Base-by-base conservation (phyloP, 176 grass and related monocot species). In the Olyra latifolia region DNA sequence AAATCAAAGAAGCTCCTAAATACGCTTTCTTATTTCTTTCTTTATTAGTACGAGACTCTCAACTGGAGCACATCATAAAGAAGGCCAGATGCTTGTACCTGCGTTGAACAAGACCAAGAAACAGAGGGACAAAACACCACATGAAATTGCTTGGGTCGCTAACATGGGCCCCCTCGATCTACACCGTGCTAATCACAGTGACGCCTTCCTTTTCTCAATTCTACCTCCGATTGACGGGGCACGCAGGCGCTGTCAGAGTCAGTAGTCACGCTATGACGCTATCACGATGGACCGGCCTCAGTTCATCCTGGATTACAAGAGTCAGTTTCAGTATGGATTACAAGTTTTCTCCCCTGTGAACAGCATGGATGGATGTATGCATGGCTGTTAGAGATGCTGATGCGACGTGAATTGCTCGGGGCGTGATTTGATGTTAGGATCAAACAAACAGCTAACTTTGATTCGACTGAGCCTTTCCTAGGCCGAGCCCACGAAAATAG, bases 271-370 rank as follows among this genome's bases (percentile, higher is more conserved):
- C n/a, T n/a, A n/a, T n/a, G 58, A 83, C 32, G 27, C 49, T 83
- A 75, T 69, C 71, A 54, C 25, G 80, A 56, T 63, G 17, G 20
- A 62, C 56, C 71, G n/a, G n/a, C 5, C 32, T 81, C 41, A 29
- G 47, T 76, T 81, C 52, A 80, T 70, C 81, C 80, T 87, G 76
- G 48, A 84, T 70, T 89, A 24, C 70, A 80, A 87, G 53, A 70
- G 52, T 70, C 61, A 76, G 38, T 86, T 83, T 87, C 39, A 83
- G 74, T 79, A n/a, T n/a, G n/a, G n/a, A n/a, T 44, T 45, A 75
- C 24, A n/a, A n/a, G 32, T 15, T 79, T 60, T 27, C 20, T 30
- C 20, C 47, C 20, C 10, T 65, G 49, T 74, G 23, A 84, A 74
- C 53, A 87, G 29, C 29, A 71, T 69, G 41, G 14, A 49, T n/a